Conservation (phyloP, 2,329 filamentous ascomycete species). For the Cladosporium sp. region DNA sequence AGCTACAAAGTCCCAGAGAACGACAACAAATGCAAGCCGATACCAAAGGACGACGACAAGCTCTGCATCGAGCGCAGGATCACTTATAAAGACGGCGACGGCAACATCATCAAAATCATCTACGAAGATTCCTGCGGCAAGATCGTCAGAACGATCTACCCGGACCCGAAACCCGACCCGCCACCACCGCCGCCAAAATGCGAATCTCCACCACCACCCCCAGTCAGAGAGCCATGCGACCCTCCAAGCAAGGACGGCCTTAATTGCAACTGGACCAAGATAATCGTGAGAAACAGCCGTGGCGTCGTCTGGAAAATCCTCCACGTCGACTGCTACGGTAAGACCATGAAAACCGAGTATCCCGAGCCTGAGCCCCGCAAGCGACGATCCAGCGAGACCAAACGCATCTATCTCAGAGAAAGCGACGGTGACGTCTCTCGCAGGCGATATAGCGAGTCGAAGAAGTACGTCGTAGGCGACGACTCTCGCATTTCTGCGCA, state of each 20-base stretch:
- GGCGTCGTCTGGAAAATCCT: constrained; percentile 6
- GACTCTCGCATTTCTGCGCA: background rate
- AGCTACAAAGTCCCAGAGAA: constrained; percentile 4
- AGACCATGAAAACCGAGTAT: constrained; percentile 10
- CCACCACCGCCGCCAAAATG: background rate
- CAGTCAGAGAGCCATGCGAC: background rate
- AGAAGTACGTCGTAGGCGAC: background rate
- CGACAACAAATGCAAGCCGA: background rate
- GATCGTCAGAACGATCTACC: constrained; percentile 2
- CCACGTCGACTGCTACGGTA: constrained; percentile 6
- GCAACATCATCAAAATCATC: constrained; percentile 5
- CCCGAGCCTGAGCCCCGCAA: background rate
- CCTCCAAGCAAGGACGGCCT: background rate
- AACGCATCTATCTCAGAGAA: background rate
- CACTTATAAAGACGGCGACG: constrained; percentile 1
- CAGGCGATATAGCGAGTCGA: constrained; percentile 1
- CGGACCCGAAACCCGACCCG: background rate
- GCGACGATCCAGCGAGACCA: background rate
- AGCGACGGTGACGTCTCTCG: background rate
- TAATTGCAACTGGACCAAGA: constrained; percentile 6
- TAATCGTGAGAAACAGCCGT: constrained; percentile 2
- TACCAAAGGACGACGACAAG: background rate
- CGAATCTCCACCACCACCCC: background rate
- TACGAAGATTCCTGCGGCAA: constrained; percentile 10
- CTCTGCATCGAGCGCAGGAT: background rate